Percentiles rank a stretch among this genome's conserved stretches.
These are phyloP conservation scores for Millerozyma acaciae DNA, from an alignment of 805 yeast genomes.

Conservation along the genomic window DNA sequence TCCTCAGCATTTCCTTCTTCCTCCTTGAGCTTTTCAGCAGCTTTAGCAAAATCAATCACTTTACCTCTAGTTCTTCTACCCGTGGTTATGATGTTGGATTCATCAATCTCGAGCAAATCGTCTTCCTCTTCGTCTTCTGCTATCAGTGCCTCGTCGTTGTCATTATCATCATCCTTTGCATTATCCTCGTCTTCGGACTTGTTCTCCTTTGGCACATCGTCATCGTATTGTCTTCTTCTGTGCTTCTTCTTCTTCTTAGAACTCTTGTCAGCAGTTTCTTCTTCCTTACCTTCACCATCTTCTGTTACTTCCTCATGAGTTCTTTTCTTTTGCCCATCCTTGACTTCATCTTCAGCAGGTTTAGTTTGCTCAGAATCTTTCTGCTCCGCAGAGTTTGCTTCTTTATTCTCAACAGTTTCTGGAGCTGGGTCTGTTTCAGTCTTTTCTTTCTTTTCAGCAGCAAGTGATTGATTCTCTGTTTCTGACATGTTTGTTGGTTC, in stretches of 20 bases:
- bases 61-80: conserved; percentile 91
- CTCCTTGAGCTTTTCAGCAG: conserved; percentile 64
- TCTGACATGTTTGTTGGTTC: not conserved
- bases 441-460: conserved; percentile 2
- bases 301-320: conserved; percentile 6
- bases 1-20: conserved; percentile 39
- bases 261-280: conserved; percentile 12
- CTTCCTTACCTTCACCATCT: conserved; percentile 5
- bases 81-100: conserved; percentile 74
- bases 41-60: conserved; percentile 78
- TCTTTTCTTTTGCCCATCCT: conserved; percentile 7
- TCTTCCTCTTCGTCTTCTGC: conserved; percentile 61
- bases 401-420: conserved; percentile 10
- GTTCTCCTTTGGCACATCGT: conserved; percentile 49
- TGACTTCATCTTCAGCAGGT: conserved; percentile 7
- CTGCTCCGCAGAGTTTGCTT: conserved; percentile 7
- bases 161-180: conserved; percentile 43
- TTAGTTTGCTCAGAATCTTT: conserved; percentile 5
- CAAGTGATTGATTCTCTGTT: not conserved
- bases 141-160: conserved; percentile 42
- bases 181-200: conserved; percentile 41
- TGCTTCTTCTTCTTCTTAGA: conserved; percentile 38
- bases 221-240: conserved; percentile 56
- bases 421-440: conserved; percentile 3
- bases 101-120: conserved; percentile 74